Conservation (phyloP, 2,329 filamentous ascomycete species). For the Amesomyces nigricolor region DNA sequence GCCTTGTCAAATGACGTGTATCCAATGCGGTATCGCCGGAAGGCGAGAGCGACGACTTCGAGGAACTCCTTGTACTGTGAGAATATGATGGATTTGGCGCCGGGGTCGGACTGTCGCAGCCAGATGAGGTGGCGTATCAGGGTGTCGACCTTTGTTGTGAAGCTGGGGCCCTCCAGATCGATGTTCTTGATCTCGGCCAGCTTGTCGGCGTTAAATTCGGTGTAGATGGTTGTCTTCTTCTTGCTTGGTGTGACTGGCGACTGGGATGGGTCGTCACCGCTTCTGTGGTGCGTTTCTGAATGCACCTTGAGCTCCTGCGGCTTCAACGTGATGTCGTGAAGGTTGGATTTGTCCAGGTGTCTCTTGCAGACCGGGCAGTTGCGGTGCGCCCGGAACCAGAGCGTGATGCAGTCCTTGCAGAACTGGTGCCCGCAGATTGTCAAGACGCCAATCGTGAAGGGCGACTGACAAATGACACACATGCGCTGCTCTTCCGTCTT, state of each 20-base stretch:
- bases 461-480: conserved; percentile 79
- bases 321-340: conserved; percentile 82
- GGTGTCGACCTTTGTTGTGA: conserved; percentile 86
- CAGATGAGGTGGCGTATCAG: conserved; percentile 76
- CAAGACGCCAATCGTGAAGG: conserved; percentile 71
- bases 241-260: conserved; percentile 17
- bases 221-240: conserved; percentile 59
- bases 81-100: conserved; percentile 89
- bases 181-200: conserved; percentile 78
- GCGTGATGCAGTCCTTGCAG: conserved; percentile 77
- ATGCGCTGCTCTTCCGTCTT: conserved; percentile 59
- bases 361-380: conserved; percentile 85
- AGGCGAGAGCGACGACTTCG: conserved; percentile 63
- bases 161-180: conserved; percentile 66
- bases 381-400: conserved; percentile 69
- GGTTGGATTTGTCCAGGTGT: conserved; percentile 56
- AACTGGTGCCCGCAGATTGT: conserved; percentile 90
- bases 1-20: conserved; percentile 63
- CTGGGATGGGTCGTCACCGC: conserved; percentile 2
- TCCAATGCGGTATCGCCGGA: conserved; percentile 66
- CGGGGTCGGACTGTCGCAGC: conserved; percentile 77
- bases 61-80: conserved; percentile 85
- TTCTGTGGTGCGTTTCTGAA: conserved; percentile 28
- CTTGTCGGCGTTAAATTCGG: conserved; percentile 64
- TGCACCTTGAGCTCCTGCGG: conserved; percentile 67